Evolutionary conservation across 177 flowering plant species (phyloP).

Genomic region (Tripterygium wilfordii): DNA sequence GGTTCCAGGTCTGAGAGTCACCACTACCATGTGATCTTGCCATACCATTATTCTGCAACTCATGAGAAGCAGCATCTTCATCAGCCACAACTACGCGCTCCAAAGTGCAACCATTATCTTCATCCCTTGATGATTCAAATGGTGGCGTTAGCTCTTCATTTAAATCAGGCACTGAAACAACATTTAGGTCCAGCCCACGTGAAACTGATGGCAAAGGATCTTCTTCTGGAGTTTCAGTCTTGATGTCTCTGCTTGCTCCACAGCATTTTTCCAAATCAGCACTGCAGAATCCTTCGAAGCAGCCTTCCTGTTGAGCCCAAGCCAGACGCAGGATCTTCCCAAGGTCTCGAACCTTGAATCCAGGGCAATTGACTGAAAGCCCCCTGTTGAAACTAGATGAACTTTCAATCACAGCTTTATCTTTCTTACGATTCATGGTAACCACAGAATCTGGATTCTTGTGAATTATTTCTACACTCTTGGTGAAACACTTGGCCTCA

Average conservation of each 20-base stretch:
- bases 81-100: conserved; percentile 53
- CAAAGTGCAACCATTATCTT: conserved; percentile 53
- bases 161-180: conserved; percentile 85
- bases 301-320: conserved; percentile 65
- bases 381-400: conserved; percentile 31
- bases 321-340: conserved; percentile 71
- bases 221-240: conserved; percentile 32
- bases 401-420: conserved; percentile 29
- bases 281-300: conserved; percentile 41
- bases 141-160: conserved; percentile 84
- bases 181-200: conserved; percentile 76
- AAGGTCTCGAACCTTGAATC: conserved; percentile 83
- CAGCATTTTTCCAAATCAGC: conserved; percentile 39
- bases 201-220: conserved; percentile 39
- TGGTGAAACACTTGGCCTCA: conserved; percentile 83
- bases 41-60: conserved; percentile 41
- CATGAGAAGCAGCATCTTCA: conserved; percentile 63
- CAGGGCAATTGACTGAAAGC: conserved; percentile 33
- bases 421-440: conserved; percentile 23
- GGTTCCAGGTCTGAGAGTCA: conserved; percentile 50
- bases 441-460: conserved; percentile 29
- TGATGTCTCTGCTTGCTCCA: conserved; percentile 25
- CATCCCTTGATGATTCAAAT: conserved; percentile 63
- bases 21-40: conserved; percentile 62
- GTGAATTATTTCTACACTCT: conserved; percentile 75